Evolutionary conservation across 768 basidiomycete genomes (phyloP), one percentile per base, ranked within the genome.

Genomic region (Tulasnella sp.): DNA sequence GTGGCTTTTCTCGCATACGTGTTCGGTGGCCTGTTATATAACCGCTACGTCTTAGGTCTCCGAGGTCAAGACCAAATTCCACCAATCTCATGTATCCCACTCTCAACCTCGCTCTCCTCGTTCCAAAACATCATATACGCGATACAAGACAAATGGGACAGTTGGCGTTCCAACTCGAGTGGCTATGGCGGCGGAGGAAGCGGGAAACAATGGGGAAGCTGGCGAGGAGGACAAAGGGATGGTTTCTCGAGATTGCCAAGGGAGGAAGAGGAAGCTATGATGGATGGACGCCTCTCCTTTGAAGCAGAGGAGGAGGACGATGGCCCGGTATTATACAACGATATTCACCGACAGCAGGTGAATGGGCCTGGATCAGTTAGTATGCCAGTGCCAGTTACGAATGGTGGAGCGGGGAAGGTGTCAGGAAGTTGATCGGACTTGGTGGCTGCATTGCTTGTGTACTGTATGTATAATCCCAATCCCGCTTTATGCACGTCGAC

Each of bases 1-100:
- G 73, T 81, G 32, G 66, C 86, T 4, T 68, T 85, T 44, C 72
- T 85, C 69, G 69, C 77, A 17, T 90, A 88, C 73, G 73, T 88
- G 48, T 73, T 84, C 63, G 73, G 81, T 42, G 83, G 85, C 38
- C 83, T 81, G 11, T 68, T 88, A 10, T 91, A 92, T 73, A 89
- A 88, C 68, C 83, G 83, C 61, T 86, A 78, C 67, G 82, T 85
- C 51, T 82, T 92, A 9, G 76, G 79, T 59, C 79, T 83, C 26
- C 78, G 79, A 17, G 88, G 90, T 0, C 74, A 80, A 56, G 84
- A 88, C 64, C 83, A 85, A 67, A 74, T 91, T 34, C 88, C 88
- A 13, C 32, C 58, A 2, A n/a, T 72, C 38, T 67, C 70, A 4
- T 50, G 48, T 23, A 41, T 66, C 45, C 59, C 63, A 2, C 61